phyloP scores from a whole-genome alignment of 352 stramenopile species.

The Globisporangium cederbergense region DNA sequence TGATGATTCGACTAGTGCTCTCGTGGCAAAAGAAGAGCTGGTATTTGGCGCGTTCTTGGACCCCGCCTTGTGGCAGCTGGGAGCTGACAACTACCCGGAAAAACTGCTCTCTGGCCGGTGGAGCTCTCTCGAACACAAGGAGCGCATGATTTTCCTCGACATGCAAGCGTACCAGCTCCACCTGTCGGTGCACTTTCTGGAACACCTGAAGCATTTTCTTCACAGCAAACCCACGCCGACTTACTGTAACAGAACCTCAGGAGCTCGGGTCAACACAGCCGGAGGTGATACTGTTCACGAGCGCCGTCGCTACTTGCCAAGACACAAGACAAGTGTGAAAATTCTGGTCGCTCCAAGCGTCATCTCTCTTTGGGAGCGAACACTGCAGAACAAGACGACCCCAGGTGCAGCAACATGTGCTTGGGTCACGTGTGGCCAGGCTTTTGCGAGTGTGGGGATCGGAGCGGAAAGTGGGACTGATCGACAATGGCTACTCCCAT shows the following conservation, averaged over 20 bases:
- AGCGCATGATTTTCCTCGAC: constrained; percentile 61
- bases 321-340: constrained; percentile 39
- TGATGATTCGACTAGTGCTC: neutral
- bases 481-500: constrained; percentile 17
- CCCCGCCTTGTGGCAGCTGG: constrained; percentile 65
- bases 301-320: constrained; percentile 8
- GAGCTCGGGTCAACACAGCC: neutral
- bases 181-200: constrained; percentile 50
- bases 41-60: constrained; percentile 66
- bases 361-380: constrained; percentile 50
- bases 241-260: neutral
- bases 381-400: constrained; percentile 7
- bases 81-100: constrained; percentile 67
- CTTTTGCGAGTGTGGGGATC: constrained; percentile 54
- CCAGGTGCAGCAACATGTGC: constrained; percentile 21
- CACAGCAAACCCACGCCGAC: neutral
- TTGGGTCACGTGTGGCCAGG: constrained; percentile 56
- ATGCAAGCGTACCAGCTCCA: constrained; percentile 70
- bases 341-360: constrained; percentile 65
- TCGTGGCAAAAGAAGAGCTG: constrained; percentile 44
- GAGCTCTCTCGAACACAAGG: constrained; percentile 28
- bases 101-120: constrained; percentile 62
- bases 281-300: neutral
- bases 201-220: constrained; percentile 28
- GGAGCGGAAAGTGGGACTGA: constrained; percentile 26